These are phyloP conservation scores for Geum urbanum DNA, from an alignment of 306 rosid species.

Conservation along the genomic window DNA sequence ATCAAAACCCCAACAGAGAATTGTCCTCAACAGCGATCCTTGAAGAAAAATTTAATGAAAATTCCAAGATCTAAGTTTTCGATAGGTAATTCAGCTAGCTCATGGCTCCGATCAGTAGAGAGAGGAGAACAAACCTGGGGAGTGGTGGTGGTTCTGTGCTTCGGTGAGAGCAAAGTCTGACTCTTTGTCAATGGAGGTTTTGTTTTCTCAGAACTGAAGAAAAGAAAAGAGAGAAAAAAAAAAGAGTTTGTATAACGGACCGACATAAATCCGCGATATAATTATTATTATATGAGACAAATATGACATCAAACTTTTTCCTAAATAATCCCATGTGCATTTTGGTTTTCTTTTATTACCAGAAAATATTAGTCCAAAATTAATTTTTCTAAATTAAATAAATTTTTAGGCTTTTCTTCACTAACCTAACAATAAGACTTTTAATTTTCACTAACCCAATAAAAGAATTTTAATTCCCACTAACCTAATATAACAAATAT, in stretches of 20 bases:
- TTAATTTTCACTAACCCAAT: too few relatives aligned
- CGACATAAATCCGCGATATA: neutral
- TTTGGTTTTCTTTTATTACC: too few relatives aligned
- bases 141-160: neutral
- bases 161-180: neutral
- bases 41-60: neutral
- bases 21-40: neutral
- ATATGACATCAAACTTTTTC: neutral
- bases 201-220: too few relatives aligned
- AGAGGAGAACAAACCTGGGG: conserved; percentile 2
- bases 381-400: too few relatives aligned
- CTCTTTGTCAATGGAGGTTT: neutral
- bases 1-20: too few relatives aligned
- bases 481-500: too few relatives aligned
- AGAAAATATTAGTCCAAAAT: too few relatives aligned
- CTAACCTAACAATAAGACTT: too few relatives aligned
- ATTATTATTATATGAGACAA: neutral
- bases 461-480: too few relatives aligned
- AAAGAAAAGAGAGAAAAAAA: neutral
- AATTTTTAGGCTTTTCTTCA: too few relatives aligned
- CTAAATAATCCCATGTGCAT: neutral
- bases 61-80: conserved; percentile 10
- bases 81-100: neutral
- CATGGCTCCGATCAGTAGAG: neutral
- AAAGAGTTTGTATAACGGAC: neutral